A percentile compares a stretch with the other conserved stretches of the same genome.
These are phyloP conservation scores for Gossypium lobatum DNA, from an alignment of 441 rosid species.

Conservation along the genomic window DNA sequence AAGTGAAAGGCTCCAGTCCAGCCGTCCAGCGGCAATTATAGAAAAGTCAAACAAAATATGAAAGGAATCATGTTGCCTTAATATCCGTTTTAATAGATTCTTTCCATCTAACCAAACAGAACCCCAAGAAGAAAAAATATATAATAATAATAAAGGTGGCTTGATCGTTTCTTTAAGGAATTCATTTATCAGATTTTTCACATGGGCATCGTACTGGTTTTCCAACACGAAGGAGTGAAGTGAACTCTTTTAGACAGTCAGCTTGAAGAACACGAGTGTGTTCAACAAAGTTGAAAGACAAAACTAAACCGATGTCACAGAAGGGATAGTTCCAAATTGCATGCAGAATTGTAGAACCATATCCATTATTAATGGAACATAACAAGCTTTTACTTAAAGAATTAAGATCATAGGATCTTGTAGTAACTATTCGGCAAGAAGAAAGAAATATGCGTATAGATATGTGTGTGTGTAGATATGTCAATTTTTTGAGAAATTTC, in stretches of 20 bases:
- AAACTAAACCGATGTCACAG: background rate
- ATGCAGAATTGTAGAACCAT: background rate
- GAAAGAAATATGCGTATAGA: background rate
- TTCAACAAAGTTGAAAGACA: background rate
- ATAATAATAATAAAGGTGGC: background rate
- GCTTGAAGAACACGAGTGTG: background rate
- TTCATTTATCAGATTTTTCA: background rate
- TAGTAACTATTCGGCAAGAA: background rate
- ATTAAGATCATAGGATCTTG: background rate
- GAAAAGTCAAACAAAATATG: background rate
- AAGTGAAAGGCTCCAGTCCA: background rate
- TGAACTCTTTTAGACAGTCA: background rate
- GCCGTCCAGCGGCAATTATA: background rate
- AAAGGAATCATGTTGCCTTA: slow-evolving; percentile 6
- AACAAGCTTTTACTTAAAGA: background rate
- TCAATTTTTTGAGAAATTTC: background rate
- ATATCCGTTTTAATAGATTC: background rate
- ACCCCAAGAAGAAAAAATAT: background rate
- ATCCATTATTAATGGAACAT: background rate
- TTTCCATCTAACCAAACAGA: background rate
- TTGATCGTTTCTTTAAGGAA: background rate
- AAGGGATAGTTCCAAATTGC: background rate
- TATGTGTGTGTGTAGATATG: background rate
- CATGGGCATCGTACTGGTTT: too few species aligned
- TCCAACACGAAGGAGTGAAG: background rate